These are phyloP conservation scores for Elsinoe batatas DNA, from an alignment of 2,329 filamentous ascomycete genomes.

Conservation along the genomic window DNA sequence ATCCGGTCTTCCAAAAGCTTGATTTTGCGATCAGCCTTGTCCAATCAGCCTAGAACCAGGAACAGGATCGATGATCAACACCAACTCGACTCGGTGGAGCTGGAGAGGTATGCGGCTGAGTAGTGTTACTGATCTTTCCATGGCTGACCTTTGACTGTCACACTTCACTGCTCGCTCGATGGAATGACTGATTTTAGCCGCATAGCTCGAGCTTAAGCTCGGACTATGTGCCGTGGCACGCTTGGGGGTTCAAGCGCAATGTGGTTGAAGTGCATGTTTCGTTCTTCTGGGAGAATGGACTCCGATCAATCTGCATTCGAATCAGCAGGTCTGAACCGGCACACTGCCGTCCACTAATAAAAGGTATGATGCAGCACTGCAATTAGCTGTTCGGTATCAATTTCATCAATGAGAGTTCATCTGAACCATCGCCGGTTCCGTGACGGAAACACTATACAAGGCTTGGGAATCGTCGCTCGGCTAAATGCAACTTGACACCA, in stretches of 20 bases:
- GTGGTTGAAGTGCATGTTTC: too few relatives aligned
- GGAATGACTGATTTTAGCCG: neutral
- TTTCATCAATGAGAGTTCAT: conserved; percentile 1
- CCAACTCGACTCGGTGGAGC: too few relatives aligned
- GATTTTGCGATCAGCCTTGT: neutral
- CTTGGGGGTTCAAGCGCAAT: too few relatives aligned
- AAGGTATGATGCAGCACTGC: neutral
- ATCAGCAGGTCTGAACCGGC: neutral
- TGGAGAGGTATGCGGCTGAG: too few relatives aligned
- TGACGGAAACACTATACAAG: neutral
- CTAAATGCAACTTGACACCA: neutral
- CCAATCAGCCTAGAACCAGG: neutral
- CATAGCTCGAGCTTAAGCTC: neutral
- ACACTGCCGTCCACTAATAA: neutral
- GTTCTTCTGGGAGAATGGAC: neutral
- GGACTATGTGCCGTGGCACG: neutral
- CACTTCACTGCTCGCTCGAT: neutral
- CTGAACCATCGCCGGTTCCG: neutral
- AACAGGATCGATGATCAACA: neutral
- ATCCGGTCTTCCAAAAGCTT: neutral
- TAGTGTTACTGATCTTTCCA: too few relatives aligned
- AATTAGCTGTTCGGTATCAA: neutral
- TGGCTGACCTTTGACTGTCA: too few relatives aligned
- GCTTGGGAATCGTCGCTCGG: neutral
- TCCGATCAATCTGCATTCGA: neutral